Base-by-base conservation (phyloP, 2,329 filamentous ascomycete species). In the Ceratocystis albifundus region DNA sequence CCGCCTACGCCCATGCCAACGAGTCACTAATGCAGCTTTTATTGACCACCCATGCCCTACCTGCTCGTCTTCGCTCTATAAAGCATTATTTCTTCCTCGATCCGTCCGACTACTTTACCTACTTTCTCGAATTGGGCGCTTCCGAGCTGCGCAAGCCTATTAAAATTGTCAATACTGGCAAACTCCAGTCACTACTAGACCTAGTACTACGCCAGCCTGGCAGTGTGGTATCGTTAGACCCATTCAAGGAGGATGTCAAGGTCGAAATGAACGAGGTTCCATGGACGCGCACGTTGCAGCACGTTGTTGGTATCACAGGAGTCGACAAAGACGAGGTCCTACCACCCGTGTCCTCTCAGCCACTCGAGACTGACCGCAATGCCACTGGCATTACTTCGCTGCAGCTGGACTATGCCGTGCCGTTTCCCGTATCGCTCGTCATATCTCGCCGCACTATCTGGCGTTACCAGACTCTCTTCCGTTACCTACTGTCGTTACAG, bases 61-160 rank as follows among this genome's bases (percentile, higher is more conserved):
- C 93, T 0, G 88, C 89, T 32, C 85, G 94, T 46, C 81, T 99
- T 66, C 85, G 88, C 59, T 97, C 93, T 15, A 80, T 99, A 48
- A 99, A 99, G 75, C 94, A 99, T 76, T 99, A 99, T 78, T 99
- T 97, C 79, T 99, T 99, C 80, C 86, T 99, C 69, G 93, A 97
- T 71, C 88, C 92, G 7, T 96, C 94, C 44, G 94, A 99, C 75
- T 99, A 96, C 78, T 97, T 99, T 76, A 91, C 91, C 2, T 96
- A 97, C 76, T 99, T 99, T 75, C 85, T 99, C 68, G 94, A 99
- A 73, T 85, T 99, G 22, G 87, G 90, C 65, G 82, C 88, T 36
- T 92, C 91, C 0, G 94, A 99, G 76, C 81, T 99, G 67, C 88
- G 90, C 72, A 96, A 96, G 74, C 88, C 89, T 41, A 89, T 92